Evolutionary conservation across 1,284 basidiomycete genomes (phyloP), one percentile per base, ranked within the genome.

Genomic region (Bjerkandera adusta): DNA sequence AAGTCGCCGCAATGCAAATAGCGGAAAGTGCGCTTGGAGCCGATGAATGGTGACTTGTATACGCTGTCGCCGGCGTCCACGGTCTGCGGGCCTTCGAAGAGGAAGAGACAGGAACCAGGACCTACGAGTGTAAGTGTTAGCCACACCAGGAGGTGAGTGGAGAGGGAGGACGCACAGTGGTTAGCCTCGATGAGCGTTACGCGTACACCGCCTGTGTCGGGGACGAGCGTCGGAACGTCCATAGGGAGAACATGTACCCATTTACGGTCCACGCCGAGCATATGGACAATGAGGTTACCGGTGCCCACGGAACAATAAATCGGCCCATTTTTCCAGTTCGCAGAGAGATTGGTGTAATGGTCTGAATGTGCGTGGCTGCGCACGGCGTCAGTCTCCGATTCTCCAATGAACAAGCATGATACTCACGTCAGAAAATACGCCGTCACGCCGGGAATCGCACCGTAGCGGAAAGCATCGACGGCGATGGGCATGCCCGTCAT

Each of bases 1-100:
- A 95, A 93, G 65, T 98, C 96, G 0, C 96, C 96, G 55, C 97
- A 99, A 58, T 99, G 96, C 3, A 99, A 75, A 62, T 98, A 98
- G 18, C 92, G 79, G 62, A 94, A 97, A 0, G 75, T 68, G 47
- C 76, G 77, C 22, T 73, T 66, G 10, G 84, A 83, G 2, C 90
- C 91, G 5, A 93, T 73, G 51, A 74, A 83, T 0, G 80, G 71
- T 1, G 85, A 87, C 54, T 79, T 84, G 71, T 82, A 85, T 7
- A 70, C 65, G 39, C 84, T 89, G 59, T 93, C 91, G 0, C 92
- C 93, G 1, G 93, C 90, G 59, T 95, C 75, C 37, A 86, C 69
- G 0, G 93, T 97, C 63, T 97, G 95, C 20, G 68, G 79, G 0
- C 96, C 96, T 66, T 97, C 92, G 55, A 96, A 98, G 15, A 97